Evolutionary conservation across 139 green algal species (phyloP), one percentile per base, ranked within the genome.

Genomic region (Chlorella sp.): DNA sequence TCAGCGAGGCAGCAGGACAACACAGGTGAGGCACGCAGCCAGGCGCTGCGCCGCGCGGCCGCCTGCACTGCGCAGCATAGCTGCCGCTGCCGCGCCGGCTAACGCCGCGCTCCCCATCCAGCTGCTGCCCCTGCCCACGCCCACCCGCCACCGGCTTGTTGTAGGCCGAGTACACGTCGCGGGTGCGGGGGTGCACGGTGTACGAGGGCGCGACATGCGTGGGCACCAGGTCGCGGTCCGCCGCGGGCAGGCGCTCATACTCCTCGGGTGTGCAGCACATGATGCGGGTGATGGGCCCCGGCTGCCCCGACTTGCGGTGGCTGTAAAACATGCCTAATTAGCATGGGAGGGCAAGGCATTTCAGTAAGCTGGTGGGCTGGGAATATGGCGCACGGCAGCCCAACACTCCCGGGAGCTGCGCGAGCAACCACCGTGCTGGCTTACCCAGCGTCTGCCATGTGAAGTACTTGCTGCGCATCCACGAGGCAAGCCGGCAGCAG

Each of bases 181-280:
- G 55, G 81, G 72, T 87, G 8, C 64, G 78, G 1, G 86, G 79
- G 63, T 91, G 83, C n/a, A 42, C 58, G 0, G 83, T 74, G 33
- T 80, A 88, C 5, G 82, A 87, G 3, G 90, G 90, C 7, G 88
- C 89, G 1, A 93, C 66, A 67, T 90, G 86, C 2, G 91, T 55
- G 38, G 38, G 63, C 23, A 76, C 41, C 14, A 82, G 8, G 25
- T 79, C 80, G n/a, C 42, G 65, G 42, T 67, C 74, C 21, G 72
- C 69, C 12, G 51, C 68, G 6, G 67, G 31, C 42, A 83, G 64
- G 2, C 43, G 38, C 15, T 65, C 74, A 25, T 60, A 67, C 64
- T 96, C 82, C 65, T 88, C 84, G 0, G 85, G 64, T 3, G 85
- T 87, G 84, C 91, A 97, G 73, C 89, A 91, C 87, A 94, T 88